Base-by-base conservation (phyloP, 306 rosid species). In the Vachellia pachyceras region DNA sequence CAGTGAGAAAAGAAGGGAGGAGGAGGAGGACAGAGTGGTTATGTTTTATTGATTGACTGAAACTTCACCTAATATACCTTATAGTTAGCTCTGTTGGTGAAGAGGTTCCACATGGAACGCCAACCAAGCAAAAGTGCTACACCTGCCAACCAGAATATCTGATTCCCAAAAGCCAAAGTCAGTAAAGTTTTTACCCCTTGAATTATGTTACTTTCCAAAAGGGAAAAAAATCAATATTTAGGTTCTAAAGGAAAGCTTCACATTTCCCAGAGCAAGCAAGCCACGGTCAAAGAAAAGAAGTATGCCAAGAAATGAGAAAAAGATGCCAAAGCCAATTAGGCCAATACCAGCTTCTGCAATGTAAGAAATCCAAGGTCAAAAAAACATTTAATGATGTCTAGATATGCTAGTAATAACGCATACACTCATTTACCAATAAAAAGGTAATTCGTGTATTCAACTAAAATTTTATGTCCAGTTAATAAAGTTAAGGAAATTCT, bases 221-320 rank as follows among this genome's bases (percentile, higher is more conserved):
- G 45, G 47, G 58, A 18, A n/a, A 75, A 9, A 13, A n/a, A 42
- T 25, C 9, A 36, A 69, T 12, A 40, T 67, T 78, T 35, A 61
- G 85, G 73, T 72, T 66, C 25, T 63, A 29, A 46, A 64, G 85
- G 50, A 73, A 84, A 75, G 72, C 12, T 91, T 83, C 82, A 95
- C 97, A 82, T 95, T 93, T 78, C 97, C 97, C 37, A 94, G 86
- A 76, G 98, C 97, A 72, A 94, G 97, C 82, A 94, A 88, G 20
- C 97, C 98, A 52, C 97, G 89, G 83, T 94, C 98, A 58, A 90
- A 94, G 91, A 90, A 94, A 72, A 94, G 94, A 85, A 94, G 33
- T 9, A 90, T 86, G 75, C 91, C 97, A 49, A 94, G 92, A 81
- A 92, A 92, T 18, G 98, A 72, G 88, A 94, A 92, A 77, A 83